A percentile compares a stretch with the other conserved stretches of the same genome.
Evolutionary conservation across 345 rosid species (phyloP).

Genomic region (Eutrema heterophyllum): DNA sequence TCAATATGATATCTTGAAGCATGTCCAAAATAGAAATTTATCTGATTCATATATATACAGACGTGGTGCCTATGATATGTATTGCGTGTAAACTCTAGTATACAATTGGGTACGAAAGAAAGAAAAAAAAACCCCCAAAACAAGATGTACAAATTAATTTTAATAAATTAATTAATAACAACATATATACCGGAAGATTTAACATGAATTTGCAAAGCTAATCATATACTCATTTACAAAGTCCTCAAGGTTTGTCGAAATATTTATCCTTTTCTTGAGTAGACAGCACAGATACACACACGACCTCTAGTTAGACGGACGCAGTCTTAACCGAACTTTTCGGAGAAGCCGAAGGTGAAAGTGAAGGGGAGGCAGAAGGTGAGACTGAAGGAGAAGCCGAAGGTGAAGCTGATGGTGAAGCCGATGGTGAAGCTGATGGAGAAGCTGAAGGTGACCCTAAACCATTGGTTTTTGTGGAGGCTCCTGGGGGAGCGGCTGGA

Average conservation of each 20-base stretch:
- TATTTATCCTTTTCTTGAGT: neutral
- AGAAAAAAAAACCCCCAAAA: neutral
- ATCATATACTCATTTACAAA: neutral
- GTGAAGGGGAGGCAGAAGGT: too few relatives aligned
- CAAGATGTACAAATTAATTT: neutral
- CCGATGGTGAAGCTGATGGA: neutral
- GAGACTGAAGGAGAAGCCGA: neutral
- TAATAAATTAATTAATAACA: neutral
- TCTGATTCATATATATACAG: too few relatives aligned
- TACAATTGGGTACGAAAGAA: neutral
- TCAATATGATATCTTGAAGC: neutral
- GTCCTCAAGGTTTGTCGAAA: neutral
- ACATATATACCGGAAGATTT: neutral
- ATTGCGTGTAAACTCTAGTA: neutral
- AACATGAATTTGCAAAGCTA: slow-evolving; percentile 7
- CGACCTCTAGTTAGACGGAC: neutral
- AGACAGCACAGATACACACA: neutral
- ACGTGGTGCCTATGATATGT: too few relatives aligned
- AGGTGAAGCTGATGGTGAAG: neutral
- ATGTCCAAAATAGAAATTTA: neutral
- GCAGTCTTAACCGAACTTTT: neutral
- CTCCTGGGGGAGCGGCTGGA: slow-evolving; percentile 2
- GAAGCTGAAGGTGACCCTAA: neutral
- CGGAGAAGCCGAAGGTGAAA: slow-evolving; percentile 1
- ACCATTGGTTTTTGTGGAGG: neutral